Conservation (phyloP, 2,329 filamentous ascomycete species). For the Aspergillus pseudoviridinutans region DNA sequence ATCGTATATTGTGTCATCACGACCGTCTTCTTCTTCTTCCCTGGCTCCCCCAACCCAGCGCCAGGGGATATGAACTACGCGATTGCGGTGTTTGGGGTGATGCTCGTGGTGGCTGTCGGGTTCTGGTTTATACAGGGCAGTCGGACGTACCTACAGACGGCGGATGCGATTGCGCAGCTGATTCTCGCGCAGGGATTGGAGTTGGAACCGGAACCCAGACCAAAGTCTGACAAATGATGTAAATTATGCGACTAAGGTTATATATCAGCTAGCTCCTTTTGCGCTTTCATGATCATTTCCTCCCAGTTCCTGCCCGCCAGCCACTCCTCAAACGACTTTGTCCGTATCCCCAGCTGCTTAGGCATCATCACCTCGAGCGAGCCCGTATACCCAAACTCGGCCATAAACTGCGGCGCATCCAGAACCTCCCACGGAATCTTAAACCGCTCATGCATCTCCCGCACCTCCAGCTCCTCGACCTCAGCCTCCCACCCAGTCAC, state of each 20-base stretch:
- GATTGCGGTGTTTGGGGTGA: conserved; percentile 55
- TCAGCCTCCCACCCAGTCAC: conserved; percentile 36
- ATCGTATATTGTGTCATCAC: conserved; percentile 52
- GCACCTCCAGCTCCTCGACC: conserved; percentile 24
- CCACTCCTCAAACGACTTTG: conserved; percentile 17
- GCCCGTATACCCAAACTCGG: conserved; percentile 42
- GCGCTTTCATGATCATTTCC: neutral
- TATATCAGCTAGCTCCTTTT: neutral
- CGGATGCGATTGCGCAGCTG: conserved; percentile 25
- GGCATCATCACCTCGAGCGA: conserved; percentile 40
- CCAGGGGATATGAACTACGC: conserved; percentile 55
- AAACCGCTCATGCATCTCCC: conserved; percentile 30
- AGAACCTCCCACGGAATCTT: conserved; percentile 33
- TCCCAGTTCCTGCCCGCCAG: conserved; percentile 20
- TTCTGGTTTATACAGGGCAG: conserved; percentile 52
- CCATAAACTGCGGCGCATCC: conserved; percentile 31
- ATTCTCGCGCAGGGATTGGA: conserved; percentile 21
- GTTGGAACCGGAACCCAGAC: conserved; percentile 1
- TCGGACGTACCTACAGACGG: conserved; percentile 32
- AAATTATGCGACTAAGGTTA: neutral
- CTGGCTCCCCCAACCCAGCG: conserved; percentile 41
- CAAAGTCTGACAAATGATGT: neutral
- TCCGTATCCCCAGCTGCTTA: conserved; percentile 16
- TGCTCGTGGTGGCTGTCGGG: conserved; percentile 48
- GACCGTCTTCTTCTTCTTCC: conserved; percentile 56